These are phyloP conservation scores for Fomes fomentarius DNA, from an alignment of 1,284 basidiomycete species.

Conservation along the genomic window DNA sequence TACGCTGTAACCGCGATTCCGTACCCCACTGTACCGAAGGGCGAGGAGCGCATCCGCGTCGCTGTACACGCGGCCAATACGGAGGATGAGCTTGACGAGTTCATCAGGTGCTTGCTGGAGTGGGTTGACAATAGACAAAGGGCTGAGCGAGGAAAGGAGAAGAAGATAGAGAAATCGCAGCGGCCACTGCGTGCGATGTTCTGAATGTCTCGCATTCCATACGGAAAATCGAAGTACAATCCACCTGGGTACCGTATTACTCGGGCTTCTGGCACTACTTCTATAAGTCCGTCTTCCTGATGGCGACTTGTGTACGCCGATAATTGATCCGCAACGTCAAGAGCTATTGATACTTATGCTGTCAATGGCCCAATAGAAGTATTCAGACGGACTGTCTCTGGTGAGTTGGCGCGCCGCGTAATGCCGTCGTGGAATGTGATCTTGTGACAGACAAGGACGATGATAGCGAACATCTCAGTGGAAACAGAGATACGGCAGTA, in stretches of 20 bases:
- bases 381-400: no score
- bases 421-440: constrained; percentile 6
- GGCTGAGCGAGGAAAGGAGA: background rate
- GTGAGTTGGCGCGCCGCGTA: no score
- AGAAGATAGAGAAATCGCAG: no score
- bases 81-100: constrained; percentile 53
- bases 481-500: background rate
- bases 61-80: constrained; percentile 83
- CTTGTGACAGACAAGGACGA: constrained; percentile 13
- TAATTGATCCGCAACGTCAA: no score
- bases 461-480: constrained; percentile 11
- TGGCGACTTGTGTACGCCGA: no score
- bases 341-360: no score
- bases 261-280: no score
- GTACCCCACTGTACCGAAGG: constrained; percentile 80
- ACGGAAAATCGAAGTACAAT: no score
- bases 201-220: no score
- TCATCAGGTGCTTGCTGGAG: constrained; percentile 35
- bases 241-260: no score
- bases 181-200: background rate
- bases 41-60: constrained; percentile 75
- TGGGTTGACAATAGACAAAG: constrained; percentile 22
- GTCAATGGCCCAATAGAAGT: no score
- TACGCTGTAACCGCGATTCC: constrained; percentile 77
- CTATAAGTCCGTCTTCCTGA: no score